These are phyloP conservation scores for Neopestalotiopsis sp. DNA, from an alignment of 2,329 filamentous ascomycete species.

Conservation along the genomic window DNA sequence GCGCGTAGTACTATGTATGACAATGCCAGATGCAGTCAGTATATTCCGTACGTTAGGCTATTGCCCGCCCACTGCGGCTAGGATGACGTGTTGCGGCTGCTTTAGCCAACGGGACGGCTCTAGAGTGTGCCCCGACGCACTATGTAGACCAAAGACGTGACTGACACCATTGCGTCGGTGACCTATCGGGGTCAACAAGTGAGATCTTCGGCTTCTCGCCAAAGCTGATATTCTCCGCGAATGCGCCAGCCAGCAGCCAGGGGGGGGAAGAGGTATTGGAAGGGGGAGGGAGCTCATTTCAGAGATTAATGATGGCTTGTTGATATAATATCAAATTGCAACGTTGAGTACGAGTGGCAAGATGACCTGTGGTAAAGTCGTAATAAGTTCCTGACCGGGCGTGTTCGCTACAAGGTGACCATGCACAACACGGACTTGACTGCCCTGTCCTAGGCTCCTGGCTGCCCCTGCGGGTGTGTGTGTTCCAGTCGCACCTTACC, in stretches of 20 bases:
- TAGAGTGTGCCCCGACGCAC: neutral
- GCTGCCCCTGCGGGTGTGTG: neutral
- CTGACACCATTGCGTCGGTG: neutral
- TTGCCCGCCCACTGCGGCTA: neutral
- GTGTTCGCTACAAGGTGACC: neutral
- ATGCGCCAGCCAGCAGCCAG: neutral
- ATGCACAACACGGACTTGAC: neutral
- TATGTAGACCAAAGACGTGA: neutral
- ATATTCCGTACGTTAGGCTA: neutral
- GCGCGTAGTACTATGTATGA: neutral
- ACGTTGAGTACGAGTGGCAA: neutral
- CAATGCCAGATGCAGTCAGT: neutral
- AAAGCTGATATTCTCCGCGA: neutral
- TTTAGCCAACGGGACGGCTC: neutral
- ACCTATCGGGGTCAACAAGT: neutral
- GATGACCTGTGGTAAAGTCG: neutral
- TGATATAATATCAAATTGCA: neutral
- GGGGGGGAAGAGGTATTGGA: neutral
- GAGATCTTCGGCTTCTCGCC: neutral
- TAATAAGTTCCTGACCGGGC: neutral
- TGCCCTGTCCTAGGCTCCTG: neutral
- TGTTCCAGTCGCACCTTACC: neutral
- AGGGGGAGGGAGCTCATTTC: neutral
- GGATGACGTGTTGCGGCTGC: neutral
- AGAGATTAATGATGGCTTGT: neutral